Evolutionary conservation across 805 yeast genomes (phyloP), one percentile per base, ranked within the genome.

Genomic region (Candida stauntonica): DNA sequence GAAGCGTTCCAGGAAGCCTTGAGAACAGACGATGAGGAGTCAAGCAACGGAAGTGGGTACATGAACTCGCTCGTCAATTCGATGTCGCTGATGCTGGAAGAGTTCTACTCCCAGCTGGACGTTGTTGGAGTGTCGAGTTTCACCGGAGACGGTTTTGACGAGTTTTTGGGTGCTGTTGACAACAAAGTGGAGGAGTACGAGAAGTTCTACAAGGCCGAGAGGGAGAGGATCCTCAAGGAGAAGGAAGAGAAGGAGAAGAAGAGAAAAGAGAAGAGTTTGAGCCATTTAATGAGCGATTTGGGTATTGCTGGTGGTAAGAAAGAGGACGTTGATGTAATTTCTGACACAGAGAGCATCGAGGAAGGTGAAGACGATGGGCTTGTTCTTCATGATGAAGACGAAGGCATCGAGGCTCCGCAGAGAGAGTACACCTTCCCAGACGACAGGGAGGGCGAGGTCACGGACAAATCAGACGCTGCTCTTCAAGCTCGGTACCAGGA

Each of bases 121-220:
- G 86, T 89, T 45, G 95, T 85, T 31, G 81, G 86, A n/a, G 95
- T 88, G 12, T 86, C 96, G 31, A 79, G 97, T 31, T 84, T 78
- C 55, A 89, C 98, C 0, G 99, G 99, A 14, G 82, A 72, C 3
- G 99, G 99, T 0, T 86, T 93, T 57, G 96, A 88, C 56, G 95
- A 88, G 17, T 91, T 93, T 55, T 59, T 91, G 54, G 68, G 66
- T n/a, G 84, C 86, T 1, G 93, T 93, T 5, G 95, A 86, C 52
- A 72, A 75, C 42, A 93, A 93, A 63, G 88, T 81, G 33, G 86
- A 80, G 27, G 99, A 93, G 62, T 93, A 82, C 60, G 78, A 87
- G 42, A 77, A 79, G 43, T 89, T 70, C 52, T 93, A 93, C 61
- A 78, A 78, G 54, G 79, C 80, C 7, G 98, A 93, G 64, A 75